These are phyloP conservation scores for Xylaria longipes DNA, from an alignment of 495 filamentous ascomycete genomes.

Conservation along the genomic window DNA sequence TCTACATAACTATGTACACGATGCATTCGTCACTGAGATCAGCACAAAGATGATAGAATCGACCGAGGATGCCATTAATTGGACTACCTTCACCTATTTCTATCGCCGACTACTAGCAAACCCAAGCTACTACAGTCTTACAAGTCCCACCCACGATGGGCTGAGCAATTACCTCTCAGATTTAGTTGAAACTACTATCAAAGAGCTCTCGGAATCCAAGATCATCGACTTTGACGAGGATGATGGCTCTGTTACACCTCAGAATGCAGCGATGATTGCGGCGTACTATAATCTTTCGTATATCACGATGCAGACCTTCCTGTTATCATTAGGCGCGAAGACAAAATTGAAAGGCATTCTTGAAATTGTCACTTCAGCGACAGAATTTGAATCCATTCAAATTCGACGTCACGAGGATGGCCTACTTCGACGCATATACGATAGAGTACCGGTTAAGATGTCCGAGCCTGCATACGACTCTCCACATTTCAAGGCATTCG, in stretches of 20 bases:
- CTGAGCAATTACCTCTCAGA: conserved; percentile 95
- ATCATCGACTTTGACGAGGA: conserved; percentile 98
- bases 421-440: conserved; percentile 90
- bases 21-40: conserved; percentile 96
- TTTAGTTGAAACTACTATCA: conserved; percentile 89
- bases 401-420: conserved; percentile 92
- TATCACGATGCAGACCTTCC: conserved; percentile 98
- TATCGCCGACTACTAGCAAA: conserved; percentile 97
- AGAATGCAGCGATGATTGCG: conserved; percentile 96
- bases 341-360: conserved; percentile 96
- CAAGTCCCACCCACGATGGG: conserved; percentile 88
- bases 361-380: conserved; percentile 96
- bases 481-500: conserved; percentile 97
- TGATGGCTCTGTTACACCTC: conserved; percentile 85
- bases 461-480: conserved; percentile 82
- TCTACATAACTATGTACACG: conserved; percentile 86
- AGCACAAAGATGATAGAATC: conserved; percentile 92
- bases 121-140: conserved; percentile 93
- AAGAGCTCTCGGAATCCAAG: conserved; percentile 90
- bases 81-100: conserved; percentile 98
- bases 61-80: conserved; percentile 97
- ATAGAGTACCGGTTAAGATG: conserved; percentile 95
- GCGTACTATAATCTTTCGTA: conserved; percentile 99
- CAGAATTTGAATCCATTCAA: conserved; percentile 94
- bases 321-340: conserved; percentile 86